Percentiles rank a stretch among this genome's conserved stretches.
Evolutionary conservation across 345 rosid genomes (phyloP).

Genomic region (Citrus unshiu): DNA sequence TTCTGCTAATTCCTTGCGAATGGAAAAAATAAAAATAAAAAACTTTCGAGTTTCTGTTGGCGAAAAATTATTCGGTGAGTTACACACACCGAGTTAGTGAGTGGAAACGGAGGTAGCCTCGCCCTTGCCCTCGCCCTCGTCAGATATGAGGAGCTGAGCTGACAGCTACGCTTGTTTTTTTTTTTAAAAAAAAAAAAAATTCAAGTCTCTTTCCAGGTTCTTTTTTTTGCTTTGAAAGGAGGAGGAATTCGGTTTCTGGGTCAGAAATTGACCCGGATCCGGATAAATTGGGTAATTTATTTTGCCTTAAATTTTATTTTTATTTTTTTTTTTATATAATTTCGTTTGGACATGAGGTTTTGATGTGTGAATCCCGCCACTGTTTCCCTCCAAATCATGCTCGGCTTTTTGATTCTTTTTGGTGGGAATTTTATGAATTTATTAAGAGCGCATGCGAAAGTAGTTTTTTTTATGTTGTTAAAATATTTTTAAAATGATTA

Average conservation of each 20-base stretch:
- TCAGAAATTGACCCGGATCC: neutral
- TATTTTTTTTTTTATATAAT: too few species aligned
- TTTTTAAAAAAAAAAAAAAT: too few species aligned
- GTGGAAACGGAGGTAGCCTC: neutral
- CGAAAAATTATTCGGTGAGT: neutral
- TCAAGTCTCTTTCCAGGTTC: neutral
- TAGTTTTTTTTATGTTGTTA: too few species aligned
- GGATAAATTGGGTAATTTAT: neutral
- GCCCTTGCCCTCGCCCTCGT: neutral
- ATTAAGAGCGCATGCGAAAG: neutral
- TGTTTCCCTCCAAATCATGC: neutral
- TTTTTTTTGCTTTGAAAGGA: neutral
- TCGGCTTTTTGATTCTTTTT: neutral
- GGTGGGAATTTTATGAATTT: neutral
- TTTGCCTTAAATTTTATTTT: neutral
- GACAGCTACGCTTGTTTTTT: neutral
- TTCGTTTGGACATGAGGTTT: neutral
- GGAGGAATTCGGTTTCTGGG: neutral
- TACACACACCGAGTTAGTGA: neutral
- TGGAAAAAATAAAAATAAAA: too few species aligned
- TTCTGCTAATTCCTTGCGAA: neutral
- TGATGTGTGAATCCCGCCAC: slow-evolving; percentile 2
- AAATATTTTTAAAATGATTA: too few species aligned
- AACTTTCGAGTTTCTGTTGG: neutral
- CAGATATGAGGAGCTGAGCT: neutral